A percentile compares a stretch with the other conserved stretches of the same genome.
These are phyloP conservation scores for Penicillium coprophilum DNA, from an alignment of 495 filamentous ascomycete species.

Conservation along the genomic window DNA sequence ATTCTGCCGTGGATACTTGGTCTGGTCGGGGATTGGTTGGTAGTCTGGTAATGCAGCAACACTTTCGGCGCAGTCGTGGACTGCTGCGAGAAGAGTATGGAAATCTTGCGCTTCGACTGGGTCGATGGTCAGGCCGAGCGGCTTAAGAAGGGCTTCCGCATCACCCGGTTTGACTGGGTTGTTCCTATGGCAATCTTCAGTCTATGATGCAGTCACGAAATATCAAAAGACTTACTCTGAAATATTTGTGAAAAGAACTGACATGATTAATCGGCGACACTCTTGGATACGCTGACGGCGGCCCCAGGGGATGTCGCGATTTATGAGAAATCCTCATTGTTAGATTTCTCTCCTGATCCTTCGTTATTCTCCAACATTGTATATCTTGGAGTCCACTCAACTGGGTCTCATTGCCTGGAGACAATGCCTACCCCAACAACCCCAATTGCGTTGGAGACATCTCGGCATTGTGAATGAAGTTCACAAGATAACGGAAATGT, in stretches of 20 bases:
- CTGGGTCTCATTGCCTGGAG: neutral
- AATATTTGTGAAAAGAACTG: slow-evolving; percentile 36
- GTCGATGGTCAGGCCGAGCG: slow-evolving; percentile 32
- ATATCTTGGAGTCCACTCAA: slow-evolving; percentile 11
- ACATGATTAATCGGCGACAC: slow-evolving; percentile 21
- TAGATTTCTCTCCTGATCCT: slow-evolving; percentile 2
- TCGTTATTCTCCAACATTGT: slow-evolving; percentile 8
- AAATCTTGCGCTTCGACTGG: slow-evolving; percentile 31
- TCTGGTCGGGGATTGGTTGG: slow-evolving; percentile 28
- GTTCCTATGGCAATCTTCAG: slow-evolving; percentile 15
- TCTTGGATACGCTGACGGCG: neutral
- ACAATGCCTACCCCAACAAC: slow-evolving; percentile 22
- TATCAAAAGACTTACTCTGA: slow-evolving; percentile 25
- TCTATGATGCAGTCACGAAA: neutral
- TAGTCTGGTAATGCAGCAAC: slow-evolving; percentile 34
- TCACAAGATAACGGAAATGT: neutral
- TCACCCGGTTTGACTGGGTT: slow-evolving; percentile 35
- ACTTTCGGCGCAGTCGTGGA: slow-evolving; percentile 36
- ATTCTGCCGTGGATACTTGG: slow-evolving; percentile 33
- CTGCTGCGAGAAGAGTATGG: slow-evolving; percentile 33
- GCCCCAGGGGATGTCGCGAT: neutral
- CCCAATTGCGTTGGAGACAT: slow-evolving; percentile 11
- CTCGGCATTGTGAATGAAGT: slow-evolving; percentile 1
- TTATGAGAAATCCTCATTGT: slow-evolving; percentile 7
- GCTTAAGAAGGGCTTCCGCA: slow-evolving; percentile 24